Base-by-base conservation (phyloP, 768 basidiomycete genomes). In the Psilocybe azurescens region DNA sequence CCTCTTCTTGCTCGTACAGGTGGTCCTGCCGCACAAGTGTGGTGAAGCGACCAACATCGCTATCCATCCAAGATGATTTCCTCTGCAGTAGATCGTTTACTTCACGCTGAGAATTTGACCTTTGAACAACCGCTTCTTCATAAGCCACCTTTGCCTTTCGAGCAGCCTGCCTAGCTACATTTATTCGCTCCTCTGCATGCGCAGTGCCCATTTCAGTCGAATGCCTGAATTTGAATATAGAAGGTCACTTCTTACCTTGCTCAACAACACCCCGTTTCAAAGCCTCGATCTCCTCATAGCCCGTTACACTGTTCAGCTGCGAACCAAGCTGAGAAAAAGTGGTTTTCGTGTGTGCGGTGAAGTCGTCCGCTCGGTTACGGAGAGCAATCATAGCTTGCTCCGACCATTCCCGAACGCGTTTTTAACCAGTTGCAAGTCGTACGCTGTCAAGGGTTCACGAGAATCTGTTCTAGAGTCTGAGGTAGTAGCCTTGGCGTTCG, bases 41-140 rank as follows among this genome's bases (percentile, higher is more conserved):
- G 0, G 97, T 98, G 79, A 98, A 99, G 24, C 89, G 83, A 39
- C 83, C 75, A 48, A 99, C 93, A 73, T 99, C 97, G 60, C 80
- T 70, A 69, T 94, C 93, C n/a, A 82, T 88, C 97, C 97, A 99
- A n/a, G 75, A 80, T 1, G 90, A 90, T 79, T 99, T 99, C 61
- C 97, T 93, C 73, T 95, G 91, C 14, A 99, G 79, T 2, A 99
- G 86, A 72, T 96, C 93, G 76, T 98, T 99, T 56, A 97, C 94
- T 74, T 97, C 91, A n/a, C 93, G 87, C 73, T 99, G 97, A 3
- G 94, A 94, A 48, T 88, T 82, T 8, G 94, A 89, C 5, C 96
- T 90, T 67, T 87, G 81, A 10, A 83, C 72, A n/a, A 96, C 92
- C 0, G 95, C 93, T 58, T 82, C 76, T 59, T 93, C 91, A 69